A percentile compares a stretch with the other conserved stretches of the same genome.
Evolutionary conservation across 2,329 filamentous ascomycete species (phyloP).

Genomic region (Shiraia sp.): DNA sequence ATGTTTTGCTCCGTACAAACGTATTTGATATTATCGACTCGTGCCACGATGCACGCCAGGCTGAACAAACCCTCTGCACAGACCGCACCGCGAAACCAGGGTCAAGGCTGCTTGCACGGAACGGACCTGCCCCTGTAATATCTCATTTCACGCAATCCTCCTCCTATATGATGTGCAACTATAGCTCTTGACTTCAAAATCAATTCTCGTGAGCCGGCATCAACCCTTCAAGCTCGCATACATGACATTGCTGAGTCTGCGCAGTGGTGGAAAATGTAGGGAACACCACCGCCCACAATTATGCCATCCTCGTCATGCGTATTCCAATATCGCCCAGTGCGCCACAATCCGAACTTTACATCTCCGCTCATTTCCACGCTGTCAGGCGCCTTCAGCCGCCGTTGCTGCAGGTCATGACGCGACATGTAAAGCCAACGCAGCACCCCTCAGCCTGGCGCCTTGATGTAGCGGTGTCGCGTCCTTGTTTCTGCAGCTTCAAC

Average conservation of each 20-base stretch:
- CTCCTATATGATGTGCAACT: too few species aligned
- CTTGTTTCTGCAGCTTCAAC: slow-evolving; percentile 12
- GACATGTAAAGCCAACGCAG: slow-evolving; percentile 22
- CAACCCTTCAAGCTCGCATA: too few species aligned
- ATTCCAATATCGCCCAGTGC: slow-evolving; percentile 3
- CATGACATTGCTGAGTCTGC: not conserved
- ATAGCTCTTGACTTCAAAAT: too few species aligned
- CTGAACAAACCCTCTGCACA: slow-evolving; percentile 3
- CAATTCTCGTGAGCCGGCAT: not conserved
- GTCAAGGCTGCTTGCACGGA: too few species aligned
- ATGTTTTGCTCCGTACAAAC: slow-evolving; percentile 10
- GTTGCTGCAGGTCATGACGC: slow-evolving; percentile 22
- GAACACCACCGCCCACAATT: not conserved
- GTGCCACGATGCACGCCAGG: slow-evolving; percentile 14
- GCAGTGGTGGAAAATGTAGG: not conserved
- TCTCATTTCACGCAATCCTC: slow-evolving; percentile 10
- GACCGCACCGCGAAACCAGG: too few species aligned
- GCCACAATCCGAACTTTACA: slow-evolving; percentile 2
- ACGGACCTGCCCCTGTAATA: too few species aligned
- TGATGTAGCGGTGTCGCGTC: slow-evolving; percentile 8
- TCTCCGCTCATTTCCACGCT: slow-evolving; percentile 14
- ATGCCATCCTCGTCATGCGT: not conserved
- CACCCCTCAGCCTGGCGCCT: slow-evolving; percentile 11
- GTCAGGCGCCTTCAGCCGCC: slow-evolving; percentile 14
- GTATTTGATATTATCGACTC: slow-evolving; percentile 15